Evolutionary conservation across 164 flowering plant species (phyloP).

Genomic region (Sedum album): DNA sequence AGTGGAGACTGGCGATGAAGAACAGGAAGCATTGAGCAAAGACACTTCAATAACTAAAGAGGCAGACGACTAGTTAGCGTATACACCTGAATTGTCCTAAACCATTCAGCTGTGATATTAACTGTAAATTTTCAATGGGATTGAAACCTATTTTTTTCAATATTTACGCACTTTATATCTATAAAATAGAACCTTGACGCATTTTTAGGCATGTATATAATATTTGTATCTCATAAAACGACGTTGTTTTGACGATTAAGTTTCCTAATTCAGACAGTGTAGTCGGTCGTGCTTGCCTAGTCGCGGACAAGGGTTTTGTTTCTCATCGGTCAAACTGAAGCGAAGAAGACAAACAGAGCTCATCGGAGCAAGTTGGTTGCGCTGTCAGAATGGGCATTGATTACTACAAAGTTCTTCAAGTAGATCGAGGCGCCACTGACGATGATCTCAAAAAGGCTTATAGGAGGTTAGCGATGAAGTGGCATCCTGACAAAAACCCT

Average conservation of each 20-base stretch:
- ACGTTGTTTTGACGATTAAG: not conserved
- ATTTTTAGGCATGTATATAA: too few species aligned
- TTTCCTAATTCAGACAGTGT: not conserved
- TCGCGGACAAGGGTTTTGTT: not conserved
- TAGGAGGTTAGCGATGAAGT: not conserved
- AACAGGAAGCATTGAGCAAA: conserved; percentile 1
- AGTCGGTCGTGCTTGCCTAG: not conserved
- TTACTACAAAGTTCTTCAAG: not conserved
- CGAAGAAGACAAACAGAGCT: not conserved
- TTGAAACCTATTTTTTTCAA: too few species aligned
- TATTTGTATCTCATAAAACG: not conserved
- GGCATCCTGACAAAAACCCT: not conserved
- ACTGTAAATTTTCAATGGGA: too few species aligned
- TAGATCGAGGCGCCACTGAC: not conserved
- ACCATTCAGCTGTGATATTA: not conserved
- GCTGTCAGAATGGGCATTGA: not conserved
- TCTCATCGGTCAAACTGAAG: not conserved
- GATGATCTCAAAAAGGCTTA: not conserved
- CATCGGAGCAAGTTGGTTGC: too few species aligned
- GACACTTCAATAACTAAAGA: not conserved
- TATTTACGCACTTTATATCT: too few species aligned
- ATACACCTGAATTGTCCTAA: not conserved
- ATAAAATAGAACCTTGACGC: too few species aligned
- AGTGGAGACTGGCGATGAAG: not conserved
- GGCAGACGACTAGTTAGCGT: not conserved